Evolutionary conservation across 2,329 filamentous ascomycete genomes (phyloP).

Genomic region (Arthroderma uncinatum): DNA sequence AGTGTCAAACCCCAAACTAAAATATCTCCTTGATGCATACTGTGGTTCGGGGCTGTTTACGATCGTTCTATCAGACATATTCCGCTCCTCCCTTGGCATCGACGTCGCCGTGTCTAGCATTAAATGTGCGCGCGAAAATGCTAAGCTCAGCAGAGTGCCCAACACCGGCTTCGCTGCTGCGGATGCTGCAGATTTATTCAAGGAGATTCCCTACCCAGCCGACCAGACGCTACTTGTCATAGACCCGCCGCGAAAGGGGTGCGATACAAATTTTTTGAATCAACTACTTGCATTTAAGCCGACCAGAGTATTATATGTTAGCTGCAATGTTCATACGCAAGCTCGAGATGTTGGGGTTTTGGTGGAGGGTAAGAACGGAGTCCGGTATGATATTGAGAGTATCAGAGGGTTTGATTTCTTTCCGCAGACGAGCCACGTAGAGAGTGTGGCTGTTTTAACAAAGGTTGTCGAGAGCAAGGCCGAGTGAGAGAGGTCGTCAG

Average conservation of each 20-base stretch:
- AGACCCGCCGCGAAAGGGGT: slow-evolving; percentile 93
- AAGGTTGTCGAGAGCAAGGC: slow-evolving; percentile 18
- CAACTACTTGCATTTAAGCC: slow-evolving; percentile 74
- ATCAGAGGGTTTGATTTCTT: slow-evolving; percentile 94
- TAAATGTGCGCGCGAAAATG: slow-evolving; percentile 66
- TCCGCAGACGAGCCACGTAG: slow-evolving; percentile 66
- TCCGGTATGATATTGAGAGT: slow-evolving; percentile 75
- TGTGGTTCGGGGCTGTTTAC: slow-evolving; percentile 96
- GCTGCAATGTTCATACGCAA: slow-evolving; percentile 96
- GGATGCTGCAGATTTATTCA: slow-evolving; percentile 75
- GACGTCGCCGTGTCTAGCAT: slow-evolving; percentile 78
- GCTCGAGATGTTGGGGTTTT: slow-evolving; percentile 83
- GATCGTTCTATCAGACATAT: slow-evolving; percentile 75
- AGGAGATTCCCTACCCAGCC: slow-evolving; percentile 58
- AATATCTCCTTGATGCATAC: slow-evolving; percentile 93
- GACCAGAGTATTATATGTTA: slow-evolving; percentile 77
- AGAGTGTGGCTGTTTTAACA: slow-evolving; percentile 51
- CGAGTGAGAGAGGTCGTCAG: neutral
- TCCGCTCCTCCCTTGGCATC: slow-evolving; percentile 72
- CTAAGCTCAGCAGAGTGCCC: slow-evolving; percentile 60
- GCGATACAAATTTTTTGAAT: slow-evolving; percentile 68
- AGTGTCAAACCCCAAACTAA: slow-evolving; percentile 43
- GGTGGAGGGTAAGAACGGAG: slow-evolving; percentile 51
- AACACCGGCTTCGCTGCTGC: slow-evolving; percentile 80
- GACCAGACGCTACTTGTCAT: slow-evolving; percentile 87